phyloP scores from a whole-genome alignment of 2,329 filamentous ascomycete genomes.

The Tolypocladium nubicola region DNA sequence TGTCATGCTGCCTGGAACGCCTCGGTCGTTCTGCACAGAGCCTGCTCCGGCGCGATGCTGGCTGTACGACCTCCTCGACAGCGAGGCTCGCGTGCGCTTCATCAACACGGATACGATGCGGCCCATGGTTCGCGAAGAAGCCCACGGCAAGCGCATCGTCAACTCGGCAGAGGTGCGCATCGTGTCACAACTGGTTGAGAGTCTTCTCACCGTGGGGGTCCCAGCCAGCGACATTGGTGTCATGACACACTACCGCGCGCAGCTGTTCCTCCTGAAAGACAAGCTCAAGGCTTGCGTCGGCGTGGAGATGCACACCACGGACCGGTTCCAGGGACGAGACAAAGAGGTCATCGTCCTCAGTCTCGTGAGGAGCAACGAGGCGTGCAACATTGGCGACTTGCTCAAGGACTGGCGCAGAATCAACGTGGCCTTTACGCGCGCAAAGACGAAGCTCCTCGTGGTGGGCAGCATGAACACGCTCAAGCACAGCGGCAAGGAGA shows the following conservation, averaged over 20 bases:
- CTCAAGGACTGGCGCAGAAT: conserved; percentile 86
- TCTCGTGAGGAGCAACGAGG: conserved; percentile 79
- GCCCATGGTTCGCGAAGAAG: conserved; percentile 56
- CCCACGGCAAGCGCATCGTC: conserved; percentile 74
- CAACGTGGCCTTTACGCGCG: conserved; percentile 91
- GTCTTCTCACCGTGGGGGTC: conserved; percentile 66
- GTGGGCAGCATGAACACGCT: conserved; percentile 75
- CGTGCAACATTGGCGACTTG: conserved; percentile 75
- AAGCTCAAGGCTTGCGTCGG: conserved; percentile 48
- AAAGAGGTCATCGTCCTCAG: conserved; percentile 86
- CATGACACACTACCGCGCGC: conserved; percentile 93
- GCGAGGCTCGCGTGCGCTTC: conserved; percentile 67
- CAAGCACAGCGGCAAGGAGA: conserved; percentile 58
- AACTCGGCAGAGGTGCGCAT: conserved; percentile 76
- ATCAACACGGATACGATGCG: conserved; percentile 76
- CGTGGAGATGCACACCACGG: conserved; percentile 92
- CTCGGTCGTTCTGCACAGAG: conserved; percentile 45
- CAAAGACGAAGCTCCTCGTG: conserved; percentile 83
- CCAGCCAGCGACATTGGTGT: conserved; percentile 72
- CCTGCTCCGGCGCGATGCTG: conserved; percentile 51
- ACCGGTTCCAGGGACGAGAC: conserved; percentile 92
- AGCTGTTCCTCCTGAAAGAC: conserved; percentile 74
- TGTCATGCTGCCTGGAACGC: conserved; percentile 27
- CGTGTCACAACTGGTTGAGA: conserved; percentile 69
- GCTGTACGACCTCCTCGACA: conserved; percentile 61